These are phyloP conservation scores for Phanerochaete carnosa DNA, from an alignment of 768 basidiomycete genomes.

Conservation along the genomic window DNA sequence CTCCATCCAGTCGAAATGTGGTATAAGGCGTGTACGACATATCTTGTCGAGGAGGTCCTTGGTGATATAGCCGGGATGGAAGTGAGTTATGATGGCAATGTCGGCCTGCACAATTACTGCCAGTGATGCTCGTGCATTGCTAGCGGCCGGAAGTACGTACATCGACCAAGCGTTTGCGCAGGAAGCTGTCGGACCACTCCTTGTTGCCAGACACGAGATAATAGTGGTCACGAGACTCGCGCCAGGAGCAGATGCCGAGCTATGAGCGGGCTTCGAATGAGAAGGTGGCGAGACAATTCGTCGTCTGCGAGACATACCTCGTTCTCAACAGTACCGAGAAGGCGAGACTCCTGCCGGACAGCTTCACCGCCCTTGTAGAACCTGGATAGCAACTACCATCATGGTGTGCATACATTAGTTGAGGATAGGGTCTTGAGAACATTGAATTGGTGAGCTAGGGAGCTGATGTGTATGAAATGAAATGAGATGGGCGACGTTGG, in stretches of 20 bases:
- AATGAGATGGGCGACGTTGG: too few relatives aligned
- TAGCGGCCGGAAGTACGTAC: constrained; percentile 39
- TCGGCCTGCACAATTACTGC: constrained; percentile 49
- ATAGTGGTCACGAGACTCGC: constrained; percentile 71
- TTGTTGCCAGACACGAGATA: constrained; percentile 76
- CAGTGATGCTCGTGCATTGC: background rate
- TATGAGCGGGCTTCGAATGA: constrained; percentile 23
- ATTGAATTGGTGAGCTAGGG: too few relatives aligned
- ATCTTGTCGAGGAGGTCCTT: constrained; percentile 69
- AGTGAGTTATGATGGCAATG: constrained; percentile 78
- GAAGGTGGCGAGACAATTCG: background rate
- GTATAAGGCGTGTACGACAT: constrained; percentile 4
- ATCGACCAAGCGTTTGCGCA: constrained; percentile 80
- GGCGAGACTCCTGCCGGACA: constrained; percentile 66
- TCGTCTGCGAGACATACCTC: constrained; percentile 41
- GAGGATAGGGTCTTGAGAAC: too few relatives aligned
- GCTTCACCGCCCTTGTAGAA: constrained; percentile 68
- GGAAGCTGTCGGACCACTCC: constrained; percentile 76
- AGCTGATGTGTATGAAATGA: too few relatives aligned
- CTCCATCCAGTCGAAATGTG: background rate
- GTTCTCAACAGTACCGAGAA: constrained; percentile 81
- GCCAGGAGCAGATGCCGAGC: constrained; percentile 73
- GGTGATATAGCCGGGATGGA: constrained; percentile 85
- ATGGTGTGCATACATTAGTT: constrained; percentile 2
- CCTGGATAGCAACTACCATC: constrained; percentile 70